Conservation (phyloP, 306 rosid genomes). For the Vicia sativa region DNA sequence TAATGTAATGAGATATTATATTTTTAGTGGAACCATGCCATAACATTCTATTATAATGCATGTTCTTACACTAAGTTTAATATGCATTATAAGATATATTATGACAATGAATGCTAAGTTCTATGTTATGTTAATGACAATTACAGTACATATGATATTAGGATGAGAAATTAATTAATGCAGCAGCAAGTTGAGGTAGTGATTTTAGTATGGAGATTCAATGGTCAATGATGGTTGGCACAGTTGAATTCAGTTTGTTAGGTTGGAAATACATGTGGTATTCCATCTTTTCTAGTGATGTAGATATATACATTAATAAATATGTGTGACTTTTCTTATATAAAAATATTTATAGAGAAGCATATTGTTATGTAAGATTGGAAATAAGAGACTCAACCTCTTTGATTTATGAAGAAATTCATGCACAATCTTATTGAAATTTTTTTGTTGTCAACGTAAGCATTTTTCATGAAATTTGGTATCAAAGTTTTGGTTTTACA, state of each 20-base stretch:
- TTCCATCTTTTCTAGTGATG: background rate
- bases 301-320: background rate
- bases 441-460: too few relatives aligned
- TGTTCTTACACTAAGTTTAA: background rate
- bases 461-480: too few relatives aligned
- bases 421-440: background rate
- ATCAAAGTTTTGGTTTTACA: too few relatives aligned
- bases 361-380: background rate
- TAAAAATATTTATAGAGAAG: background rate
- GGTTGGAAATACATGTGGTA: slow-evolving; percentile 13
- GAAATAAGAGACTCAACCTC: background rate
- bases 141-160: slow-evolving; percentile 24
- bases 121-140: background rate
- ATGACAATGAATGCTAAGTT: background rate
- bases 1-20: background rate
- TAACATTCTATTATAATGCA: background rate
- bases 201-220: slow-evolving; percentile 10
- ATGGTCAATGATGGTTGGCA: slow-evolving; percentile 27
- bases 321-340: slow-evolving; percentile 2
- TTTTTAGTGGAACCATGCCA: background rate
- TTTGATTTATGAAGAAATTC: background rate
- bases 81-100: background rate
- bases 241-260: slow-evolving; percentile 9
- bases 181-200: slow-evolving; percentile 30
- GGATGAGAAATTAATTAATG: background rate